phyloP scores from a whole-genome alignment of 2,329 filamentous ascomycete species.

The Pseudogymnoascus sp. region DNA sequence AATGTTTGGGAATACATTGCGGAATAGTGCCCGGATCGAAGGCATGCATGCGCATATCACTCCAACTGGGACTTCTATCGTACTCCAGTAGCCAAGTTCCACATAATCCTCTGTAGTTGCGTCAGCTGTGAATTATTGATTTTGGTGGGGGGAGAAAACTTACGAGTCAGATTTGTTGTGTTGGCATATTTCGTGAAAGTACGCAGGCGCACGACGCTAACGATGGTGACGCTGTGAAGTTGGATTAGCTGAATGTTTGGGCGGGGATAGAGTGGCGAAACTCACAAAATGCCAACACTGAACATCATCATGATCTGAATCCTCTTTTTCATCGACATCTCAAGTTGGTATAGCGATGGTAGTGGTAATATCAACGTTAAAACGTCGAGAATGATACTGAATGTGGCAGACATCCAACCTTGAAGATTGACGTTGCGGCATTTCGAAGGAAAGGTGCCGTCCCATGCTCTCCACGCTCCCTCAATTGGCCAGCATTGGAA shows the following conservation, averaged over 20 bases:
- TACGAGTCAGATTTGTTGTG: slow-evolving; percentile 20
- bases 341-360: slow-evolving; percentile 36
- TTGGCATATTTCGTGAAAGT: slow-evolving; percentile 21
- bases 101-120: slow-evolving; percentile 17
- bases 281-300: slow-evolving; percentile 37
- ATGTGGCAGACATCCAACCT: slow-evolving; percentile 44
- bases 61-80: slow-evolving; percentile 22
- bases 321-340: slow-evolving; percentile 43
- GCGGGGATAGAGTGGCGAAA: background rate
- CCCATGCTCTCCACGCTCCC: slow-evolving; percentile 49
- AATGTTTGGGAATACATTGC: slow-evolving; percentile 18
- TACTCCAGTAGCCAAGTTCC: slow-evolving; percentile 17
- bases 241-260: background rate
- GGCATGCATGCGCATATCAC: slow-evolving; percentile 26
- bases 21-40: slow-evolving; percentile 19
- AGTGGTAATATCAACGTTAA: slow-evolving; percentile 47
- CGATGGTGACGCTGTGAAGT: slow-evolving; percentile 20
- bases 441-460: slow-evolving; percentile 37
- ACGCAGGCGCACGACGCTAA: slow-evolving; percentile 22
- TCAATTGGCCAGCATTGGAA: slow-evolving; percentile 46
- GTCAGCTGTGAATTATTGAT: background rate
- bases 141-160: background rate
- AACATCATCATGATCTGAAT: slow-evolving; percentile 45
- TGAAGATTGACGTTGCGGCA: slow-evolving; percentile 45
- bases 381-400: slow-evolving; percentile 46